A percentile compares a stretch with the other conserved stretches of the same genome.
Evolutionary conservation across 2,329 filamentous ascomycete species (phyloP).

Genomic region (Xylaria sp.): DNA sequence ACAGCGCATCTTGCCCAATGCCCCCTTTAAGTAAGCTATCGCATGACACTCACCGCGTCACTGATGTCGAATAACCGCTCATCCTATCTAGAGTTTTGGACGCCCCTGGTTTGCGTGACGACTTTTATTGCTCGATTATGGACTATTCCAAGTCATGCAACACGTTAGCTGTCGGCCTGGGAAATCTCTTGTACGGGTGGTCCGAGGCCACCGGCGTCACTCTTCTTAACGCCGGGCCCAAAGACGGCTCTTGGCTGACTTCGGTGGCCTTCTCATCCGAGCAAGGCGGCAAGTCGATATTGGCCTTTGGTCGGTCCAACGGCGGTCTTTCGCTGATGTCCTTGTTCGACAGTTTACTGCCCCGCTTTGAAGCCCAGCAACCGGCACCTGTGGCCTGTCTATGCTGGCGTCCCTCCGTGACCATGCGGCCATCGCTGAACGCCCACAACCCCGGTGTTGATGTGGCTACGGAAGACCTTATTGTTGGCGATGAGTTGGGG

Average conservation of each 20-base stretch:
- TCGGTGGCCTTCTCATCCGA: conserved; percentile 90
- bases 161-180: conserved; percentile 85
- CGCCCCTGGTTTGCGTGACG: conserved; percentile 87
- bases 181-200: conserved; percentile 86
- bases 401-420: conserved; percentile 77
- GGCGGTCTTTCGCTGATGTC: conserved; percentile 83
- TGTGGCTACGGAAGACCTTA: conserved; percentile 81
- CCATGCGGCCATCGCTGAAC: conserved; percentile 63
- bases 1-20: conserved; percentile 68
- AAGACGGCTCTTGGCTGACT: conserved; percentile 72
- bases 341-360: conserved; percentile 71
- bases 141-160: conserved; percentile 82
- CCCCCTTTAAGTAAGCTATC: conserved; percentile 77
- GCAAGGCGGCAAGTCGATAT: conserved; percentile 78
- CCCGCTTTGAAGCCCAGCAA: conserved; percentile 81
- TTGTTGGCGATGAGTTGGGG: conserved; percentile 86
- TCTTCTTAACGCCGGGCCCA: conserved; percentile 59
- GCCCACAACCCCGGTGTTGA: conserved; percentile 58
- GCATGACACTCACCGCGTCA: conserved; percentile 32
- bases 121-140: conserved; percentile 93
- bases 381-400: conserved; percentile 80
- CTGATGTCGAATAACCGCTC: background rate
- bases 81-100: conserved; percentile 74
- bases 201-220: conserved; percentile 78
- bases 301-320: conserved; percentile 85